Base-by-base conservation (phyloP, 352 stramenopile genomes). In the Globisporangium radiosum region DNA sequence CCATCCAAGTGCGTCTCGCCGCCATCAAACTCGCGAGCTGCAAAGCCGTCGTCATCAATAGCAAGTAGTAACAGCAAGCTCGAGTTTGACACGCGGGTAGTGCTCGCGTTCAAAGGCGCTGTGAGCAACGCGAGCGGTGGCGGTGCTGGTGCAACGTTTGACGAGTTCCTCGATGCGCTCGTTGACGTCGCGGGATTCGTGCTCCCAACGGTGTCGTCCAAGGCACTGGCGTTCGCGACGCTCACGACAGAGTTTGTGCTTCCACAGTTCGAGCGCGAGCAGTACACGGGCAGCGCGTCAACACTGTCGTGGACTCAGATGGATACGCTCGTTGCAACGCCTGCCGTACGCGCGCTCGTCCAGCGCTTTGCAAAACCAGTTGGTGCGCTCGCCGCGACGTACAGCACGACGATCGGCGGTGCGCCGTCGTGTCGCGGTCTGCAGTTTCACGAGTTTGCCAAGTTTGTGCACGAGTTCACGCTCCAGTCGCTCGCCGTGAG, bases 101-200 rank as follows among this genome's bases (percentile, higher is more conserved):
- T 70, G 7, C 55, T 81, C 2, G 60, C 73, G 14, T 73, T 81
- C 48, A 75, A 74, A 50, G 62, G 68, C 5, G 62, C 68, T 19
- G 61, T 60, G 15, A 37, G 62, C 0, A 75, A 64, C 17, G 54
- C 37, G 4, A 50, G 17, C 17, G 70, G 59, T 6, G 67, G 62
- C 13, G 54, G 49, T 37, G 51, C 63, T 0, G 75, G 77, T 0
- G 66, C 71, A 0, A 82, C 19, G 0, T 88, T 88, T 50, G 68
- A 78, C 47, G 67, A 80, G 38, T 89, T 86, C 59, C 60, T 91
- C 38, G 76, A 88, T 47, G 77, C 79, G 10, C 60, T 88, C 0
- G 66, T 87, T 8, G 69, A 86, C 14, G 70, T 88, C 0, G 73
- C 74, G 2, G 63, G 47, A 15, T 76, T 73, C 25, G 55, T 83